Evolutionary conservation across 257 asterid species (phyloP).

Genomic region (Solanum piurae): DNA sequence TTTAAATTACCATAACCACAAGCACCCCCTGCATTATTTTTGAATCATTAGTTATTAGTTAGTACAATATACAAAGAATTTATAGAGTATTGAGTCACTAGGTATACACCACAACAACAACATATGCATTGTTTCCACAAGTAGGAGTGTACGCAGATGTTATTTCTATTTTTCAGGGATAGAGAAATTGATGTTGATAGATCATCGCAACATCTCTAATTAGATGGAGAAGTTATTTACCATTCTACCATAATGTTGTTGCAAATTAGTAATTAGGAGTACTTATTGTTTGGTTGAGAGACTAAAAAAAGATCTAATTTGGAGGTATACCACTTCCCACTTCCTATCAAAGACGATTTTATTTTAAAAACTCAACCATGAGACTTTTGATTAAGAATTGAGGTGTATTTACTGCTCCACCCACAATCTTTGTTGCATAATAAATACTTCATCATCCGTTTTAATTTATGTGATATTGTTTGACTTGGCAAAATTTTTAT

Average conservation of each 20-base stretch:
- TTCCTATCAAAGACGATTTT: not conserved
- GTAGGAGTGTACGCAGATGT: not conserved
- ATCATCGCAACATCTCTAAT: not conserved
- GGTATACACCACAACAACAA: not conserved
- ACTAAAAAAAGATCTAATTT: not conserved
- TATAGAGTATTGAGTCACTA: not conserved
- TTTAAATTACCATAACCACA: constrained; percentile 88
- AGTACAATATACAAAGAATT: not conserved
- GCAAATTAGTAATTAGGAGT: not conserved
- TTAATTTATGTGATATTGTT: not conserved
- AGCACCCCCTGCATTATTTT: constrained; percentile 61
- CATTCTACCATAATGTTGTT: not conserved
- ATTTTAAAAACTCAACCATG: not conserved
- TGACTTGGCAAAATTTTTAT: not conserved
- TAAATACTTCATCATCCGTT: not conserved
- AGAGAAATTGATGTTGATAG: not conserved
- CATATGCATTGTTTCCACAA: fast-evolving
- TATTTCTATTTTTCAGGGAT: no score
- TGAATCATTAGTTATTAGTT: not conserved
- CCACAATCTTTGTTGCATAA: not conserved
- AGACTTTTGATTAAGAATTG: not conserved
- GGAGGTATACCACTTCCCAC: not conserved
- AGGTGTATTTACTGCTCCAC: not conserved
- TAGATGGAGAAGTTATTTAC: not conserved
- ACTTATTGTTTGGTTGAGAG: not conserved